Conservation (phyloP, 2,329 filamentous ascomycete genomes). For the Colletotrichum lupini region DNA sequence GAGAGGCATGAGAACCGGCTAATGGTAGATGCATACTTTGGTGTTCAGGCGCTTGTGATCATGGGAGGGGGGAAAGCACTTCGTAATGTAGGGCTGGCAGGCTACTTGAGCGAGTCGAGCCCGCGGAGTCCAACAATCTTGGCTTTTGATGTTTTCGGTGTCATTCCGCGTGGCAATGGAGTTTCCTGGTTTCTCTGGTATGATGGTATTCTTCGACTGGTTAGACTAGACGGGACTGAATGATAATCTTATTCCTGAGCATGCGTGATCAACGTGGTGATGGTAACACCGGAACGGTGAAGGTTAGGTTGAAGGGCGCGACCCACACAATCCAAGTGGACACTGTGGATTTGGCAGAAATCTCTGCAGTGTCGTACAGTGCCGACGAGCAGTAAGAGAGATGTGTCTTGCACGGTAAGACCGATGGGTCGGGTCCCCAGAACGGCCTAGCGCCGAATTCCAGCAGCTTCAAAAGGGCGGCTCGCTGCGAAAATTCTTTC, state of each 20-base stretch:
- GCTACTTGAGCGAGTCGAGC: neutral
- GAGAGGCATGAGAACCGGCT: neutral
- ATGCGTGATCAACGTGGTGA: slow-evolving; percentile 8
- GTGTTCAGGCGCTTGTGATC: slow-evolving; percentile 13
- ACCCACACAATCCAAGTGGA: neutral
- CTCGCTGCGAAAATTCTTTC: slow-evolving; percentile 43
- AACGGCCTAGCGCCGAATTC: slow-evolving; percentile 38
- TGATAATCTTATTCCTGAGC: slow-evolving; percentile 6
- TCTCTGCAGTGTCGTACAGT: neutral
- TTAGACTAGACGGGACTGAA: neutral
- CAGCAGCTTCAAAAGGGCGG: slow-evolving; percentile 9
- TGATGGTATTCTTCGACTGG: neutral
- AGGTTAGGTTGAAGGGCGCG: neutral
- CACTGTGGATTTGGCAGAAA: slow-evolving; percentile 4
- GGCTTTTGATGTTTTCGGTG: neutral
- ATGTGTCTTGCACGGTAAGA: neutral
- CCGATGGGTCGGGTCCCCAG: slow-evolving; percentile 12
- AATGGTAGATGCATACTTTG: neutral
- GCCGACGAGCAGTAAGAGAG: neutral
- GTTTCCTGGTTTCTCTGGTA: neutral
- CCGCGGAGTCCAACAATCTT: neutral
- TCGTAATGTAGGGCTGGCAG: neutral
- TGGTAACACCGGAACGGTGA: neutral
- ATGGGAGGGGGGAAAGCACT: neutral
- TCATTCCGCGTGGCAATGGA: neutral